phyloP scores from a whole-genome alignment of 257 asterid species.

The Solanum bulbocastanum region DNA sequence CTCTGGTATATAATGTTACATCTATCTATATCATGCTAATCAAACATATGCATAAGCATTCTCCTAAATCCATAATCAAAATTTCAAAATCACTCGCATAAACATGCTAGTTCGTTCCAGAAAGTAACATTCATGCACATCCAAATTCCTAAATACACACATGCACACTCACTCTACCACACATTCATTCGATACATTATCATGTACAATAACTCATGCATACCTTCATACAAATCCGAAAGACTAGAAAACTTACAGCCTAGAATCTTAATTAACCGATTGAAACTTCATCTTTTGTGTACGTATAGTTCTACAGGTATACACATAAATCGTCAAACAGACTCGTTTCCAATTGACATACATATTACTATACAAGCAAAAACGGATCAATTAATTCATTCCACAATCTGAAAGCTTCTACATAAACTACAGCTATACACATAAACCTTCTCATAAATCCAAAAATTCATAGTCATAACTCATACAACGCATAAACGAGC shows the following conservation, averaged over 20 bases:
- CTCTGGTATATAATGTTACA: background rate
- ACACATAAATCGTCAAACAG: background rate
- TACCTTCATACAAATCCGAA: background rate
- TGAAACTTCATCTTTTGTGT: background rate
- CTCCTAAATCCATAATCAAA: background rate
- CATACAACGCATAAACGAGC: no score
- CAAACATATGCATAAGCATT: background rate
- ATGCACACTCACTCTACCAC: background rate
- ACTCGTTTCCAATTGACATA: background rate
- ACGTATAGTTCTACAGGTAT: background rate
- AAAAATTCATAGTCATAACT: accelerated
- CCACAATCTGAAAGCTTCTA: no score
- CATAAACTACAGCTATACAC: background rate
- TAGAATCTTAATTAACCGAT: background rate
- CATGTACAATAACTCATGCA: background rate
- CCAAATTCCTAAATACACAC: background rate
- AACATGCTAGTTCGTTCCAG: background rate
- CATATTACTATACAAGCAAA: background rate
- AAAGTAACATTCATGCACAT: background rate
- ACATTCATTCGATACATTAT: background rate
- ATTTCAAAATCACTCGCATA: background rate
- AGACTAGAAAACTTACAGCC: background rate
- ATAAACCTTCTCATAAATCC: background rate
- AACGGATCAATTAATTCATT: background rate
- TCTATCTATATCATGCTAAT: background rate